Percentiles rank a stretch among this genome's conserved stretches.
Conservation (phyloP, 116 monocot genomes). For the Papilionanthe hybrid region DNA sequence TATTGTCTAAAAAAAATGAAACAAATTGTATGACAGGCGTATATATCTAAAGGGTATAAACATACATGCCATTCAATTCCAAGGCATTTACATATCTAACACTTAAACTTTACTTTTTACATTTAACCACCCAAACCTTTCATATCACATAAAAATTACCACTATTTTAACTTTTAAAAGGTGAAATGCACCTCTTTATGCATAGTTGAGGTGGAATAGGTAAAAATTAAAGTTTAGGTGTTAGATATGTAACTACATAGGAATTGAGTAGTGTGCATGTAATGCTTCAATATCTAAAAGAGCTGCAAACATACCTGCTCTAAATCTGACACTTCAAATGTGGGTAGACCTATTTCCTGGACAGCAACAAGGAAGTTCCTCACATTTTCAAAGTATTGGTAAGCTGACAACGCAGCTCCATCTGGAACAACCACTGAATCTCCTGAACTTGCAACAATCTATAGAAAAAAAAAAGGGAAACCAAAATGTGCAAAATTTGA, state of each 20-base stretch:
- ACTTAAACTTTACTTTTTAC: no score
- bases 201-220: no score
- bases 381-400: slow-evolving; percentile 93
- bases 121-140: no score
- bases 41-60: background rate
- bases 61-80: no score
- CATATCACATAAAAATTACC: no score
- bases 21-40: background rate
- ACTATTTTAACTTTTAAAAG: no score
- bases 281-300: no score
- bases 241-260: no score
- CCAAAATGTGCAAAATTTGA: background rate
- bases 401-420: slow-evolving; percentile 75
- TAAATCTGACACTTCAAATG: slow-evolving; percentile 88
- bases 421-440: slow-evolving; percentile 57
- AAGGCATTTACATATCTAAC: no score
- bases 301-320: slow-evolving; percentile 54
- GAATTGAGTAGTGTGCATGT: no score
- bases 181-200: no score
- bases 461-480: slow-evolving; percentile 1
- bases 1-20: background rate
- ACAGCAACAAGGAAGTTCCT: slow-evolving; percentile 81
- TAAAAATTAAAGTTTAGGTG: no score
- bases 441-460: slow-evolving; percentile 71
- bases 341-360: slow-evolving; percentile 71